phyloP scores from a whole-genome alignment of 345 rosid species.

The Heritiera littoralis region DNA sequence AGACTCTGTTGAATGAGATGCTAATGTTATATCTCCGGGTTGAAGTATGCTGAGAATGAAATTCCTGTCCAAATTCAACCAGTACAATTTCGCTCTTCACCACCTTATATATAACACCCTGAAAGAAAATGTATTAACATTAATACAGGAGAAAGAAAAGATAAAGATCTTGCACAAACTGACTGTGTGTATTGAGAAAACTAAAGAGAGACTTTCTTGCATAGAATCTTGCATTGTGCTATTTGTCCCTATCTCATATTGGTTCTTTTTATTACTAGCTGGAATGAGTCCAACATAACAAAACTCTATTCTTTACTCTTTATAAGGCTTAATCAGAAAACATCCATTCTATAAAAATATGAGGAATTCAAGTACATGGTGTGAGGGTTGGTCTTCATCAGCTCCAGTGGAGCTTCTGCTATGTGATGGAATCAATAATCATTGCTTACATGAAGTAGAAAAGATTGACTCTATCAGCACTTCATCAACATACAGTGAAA shows the following conservation, averaged over 20 bases:
- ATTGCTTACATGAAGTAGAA: neutral
- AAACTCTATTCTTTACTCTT: too few species aligned
- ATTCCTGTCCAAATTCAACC: constrained; percentile 41
- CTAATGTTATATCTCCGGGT: constrained; percentile 35
- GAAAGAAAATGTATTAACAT: constrained; percentile 14
- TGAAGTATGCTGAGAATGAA: constrained; percentile 34
- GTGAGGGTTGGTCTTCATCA: neutral
- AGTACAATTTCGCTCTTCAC: constrained; percentile 25
- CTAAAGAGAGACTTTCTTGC: neutral
- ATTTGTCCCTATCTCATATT: neutral
- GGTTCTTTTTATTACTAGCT: neutral
- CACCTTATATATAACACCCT: constrained; percentile 42
- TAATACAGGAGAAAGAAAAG: neutral
- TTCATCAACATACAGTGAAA: neutral
- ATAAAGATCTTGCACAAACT: neutral
- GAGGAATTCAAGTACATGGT: neutral
- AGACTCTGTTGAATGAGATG: constrained; percentile 49
- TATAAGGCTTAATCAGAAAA: too few species aligned
- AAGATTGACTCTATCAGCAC: neutral
- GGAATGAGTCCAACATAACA: neutral
- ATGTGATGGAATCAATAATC: neutral
- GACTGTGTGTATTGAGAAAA: neutral
- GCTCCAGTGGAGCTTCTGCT: neutral
- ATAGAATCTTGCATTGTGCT: neutral
- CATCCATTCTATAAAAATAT: neutral